Conservation (phyloP, 768 basidiomycete species). For the Pulveroboletus sp. region DNA sequence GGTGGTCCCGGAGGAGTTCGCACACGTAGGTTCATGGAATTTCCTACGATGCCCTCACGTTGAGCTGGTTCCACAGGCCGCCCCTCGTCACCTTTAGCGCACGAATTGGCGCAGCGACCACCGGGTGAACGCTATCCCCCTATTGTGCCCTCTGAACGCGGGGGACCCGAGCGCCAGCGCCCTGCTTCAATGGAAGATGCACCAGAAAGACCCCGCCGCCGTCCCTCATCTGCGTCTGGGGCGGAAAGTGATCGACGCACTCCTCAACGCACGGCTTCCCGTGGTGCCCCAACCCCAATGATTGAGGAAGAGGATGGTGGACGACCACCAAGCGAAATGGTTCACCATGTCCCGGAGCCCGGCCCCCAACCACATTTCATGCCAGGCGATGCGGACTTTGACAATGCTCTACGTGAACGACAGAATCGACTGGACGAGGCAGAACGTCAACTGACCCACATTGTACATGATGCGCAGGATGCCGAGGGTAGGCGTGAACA, state of each 20-base stretch:
- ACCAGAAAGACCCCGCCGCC: background rate
- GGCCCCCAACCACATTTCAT: constrained; percentile 11
- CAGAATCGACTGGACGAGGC: constrained; percentile 54
- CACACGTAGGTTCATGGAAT: constrained; percentile 12
- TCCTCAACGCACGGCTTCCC: constrained; percentile 18
- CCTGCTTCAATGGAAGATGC: background rate
- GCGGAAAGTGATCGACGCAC: background rate
- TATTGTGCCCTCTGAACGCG: constrained; percentile 7
- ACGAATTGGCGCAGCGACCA: constrained; percentile 6
- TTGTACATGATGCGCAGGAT: constrained; percentile 46
- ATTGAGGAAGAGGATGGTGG: constrained; percentile 17
- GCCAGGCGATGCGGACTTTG: constrained; percentile 28
- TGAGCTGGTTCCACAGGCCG: constrained; percentile 18
- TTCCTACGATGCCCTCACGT: background rate
- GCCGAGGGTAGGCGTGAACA: constrained; percentile 61
- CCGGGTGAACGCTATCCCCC: constrained; percentile 13
- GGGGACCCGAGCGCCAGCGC: background rate
- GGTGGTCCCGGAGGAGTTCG: constrained; percentile 11
- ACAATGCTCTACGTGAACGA: constrained; percentile 44
- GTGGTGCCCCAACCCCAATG: constrained; percentile 7
- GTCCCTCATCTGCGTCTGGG: constrained; percentile 10
- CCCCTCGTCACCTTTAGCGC: constrained; percentile 9
- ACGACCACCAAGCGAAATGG: constrained; percentile 22
- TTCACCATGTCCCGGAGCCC: constrained; percentile 27
- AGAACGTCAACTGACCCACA: constrained; percentile 45